Conservation (phyloP, 2,329 filamentous ascomycete genomes). For the Huntiella savannae region DNA sequence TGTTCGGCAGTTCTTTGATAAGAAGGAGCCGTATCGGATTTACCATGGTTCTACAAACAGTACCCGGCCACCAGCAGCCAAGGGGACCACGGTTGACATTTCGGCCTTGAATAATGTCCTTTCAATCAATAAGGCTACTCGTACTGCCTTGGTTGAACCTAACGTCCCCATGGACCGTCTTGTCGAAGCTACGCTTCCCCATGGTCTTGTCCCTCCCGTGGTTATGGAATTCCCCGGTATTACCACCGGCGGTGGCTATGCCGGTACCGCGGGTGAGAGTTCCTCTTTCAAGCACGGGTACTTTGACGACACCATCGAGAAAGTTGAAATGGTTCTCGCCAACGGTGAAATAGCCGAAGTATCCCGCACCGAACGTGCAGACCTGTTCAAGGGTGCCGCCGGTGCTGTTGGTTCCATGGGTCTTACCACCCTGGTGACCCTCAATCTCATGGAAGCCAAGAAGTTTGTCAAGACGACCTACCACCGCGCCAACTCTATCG, state of each 20-base stretch:
- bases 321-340: conserved; percentile 50
- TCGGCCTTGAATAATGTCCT: conserved; percentile 44
- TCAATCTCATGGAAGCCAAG: conserved; percentile 40
- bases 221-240: conserved; percentile 65
- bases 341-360: conserved; percentile 43
- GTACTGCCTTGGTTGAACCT: conserved; percentile 50
- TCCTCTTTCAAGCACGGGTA: conserved; percentile 51
- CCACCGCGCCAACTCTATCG: conserved; percentile 29
- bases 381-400: conserved; percentile 47
- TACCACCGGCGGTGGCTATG: conserved; percentile 52
- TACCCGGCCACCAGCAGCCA: conserved; percentile 34
- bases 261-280: conserved; percentile 53
- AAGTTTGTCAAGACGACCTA: conserved; percentile 45
- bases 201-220: conserved; percentile 49
- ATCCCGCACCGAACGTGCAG: conserved; percentile 23
- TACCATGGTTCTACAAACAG: conserved; percentile 62
- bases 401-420: conserved; percentile 51
- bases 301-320: conserved; percentile 45
- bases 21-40: conserved; percentile 46
- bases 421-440: conserved; percentile 45
- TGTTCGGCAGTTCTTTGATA: conserved; percentile 29
- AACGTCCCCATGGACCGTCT: conserved; percentile 59
- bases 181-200: conserved; percentile 43
- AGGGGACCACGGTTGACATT: conserved; percentile 40
- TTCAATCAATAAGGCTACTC: conserved; percentile 32